Percentiles rank a stretch among this genome's conserved stretches.
These are phyloP conservation scores for Aspergillus proliferans DNA, from an alignment of 2,329 filamentous ascomycete genomes.

Conservation along the genomic window DNA sequence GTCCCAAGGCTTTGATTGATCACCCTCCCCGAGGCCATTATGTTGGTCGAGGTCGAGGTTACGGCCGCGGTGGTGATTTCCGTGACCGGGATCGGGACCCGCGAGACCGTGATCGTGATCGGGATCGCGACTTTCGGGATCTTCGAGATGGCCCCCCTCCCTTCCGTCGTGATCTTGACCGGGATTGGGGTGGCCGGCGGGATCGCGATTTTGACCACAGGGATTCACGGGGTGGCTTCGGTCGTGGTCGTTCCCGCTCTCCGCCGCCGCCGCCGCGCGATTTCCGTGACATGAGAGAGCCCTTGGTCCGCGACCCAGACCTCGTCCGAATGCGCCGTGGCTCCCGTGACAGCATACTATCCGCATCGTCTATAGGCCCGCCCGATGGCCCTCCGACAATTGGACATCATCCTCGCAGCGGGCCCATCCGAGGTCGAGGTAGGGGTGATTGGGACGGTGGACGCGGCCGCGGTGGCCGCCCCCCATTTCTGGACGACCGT, in stretches of 20 bases:
- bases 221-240: constrained; percentile 39
- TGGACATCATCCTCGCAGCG: constrained; percentile 30
- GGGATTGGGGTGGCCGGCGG: constrained; percentile 40
- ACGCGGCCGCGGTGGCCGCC: constrained; percentile 35
- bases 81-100: constrained; percentile 58
- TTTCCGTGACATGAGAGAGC: constrained; percentile 35
- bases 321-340: constrained; percentile 37
- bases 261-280: constrained; percentile 32
- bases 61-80: constrained; percentile 26
- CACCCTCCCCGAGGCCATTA: constrained; percentile 50
- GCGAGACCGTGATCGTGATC: constrained; percentile 42
- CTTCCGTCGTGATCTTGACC: constrained; percentile 37
- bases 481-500: constrained; percentile 35
- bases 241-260: constrained; percentile 41
- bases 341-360: constrained; percentile 38
- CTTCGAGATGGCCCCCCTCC: constrained; percentile 36
- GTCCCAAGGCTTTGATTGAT: constrained; percentile 72
- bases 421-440: constrained; percentile 36
- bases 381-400: constrained; percentile 32
- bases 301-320: constrained; percentile 32
- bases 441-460: constrained; percentile 40
- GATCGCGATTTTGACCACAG: constrained; percentile 43
- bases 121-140: constrained; percentile 34
- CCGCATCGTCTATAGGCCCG: constrained; percentile 28
- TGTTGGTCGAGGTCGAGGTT: constrained; percentile 41